A percentile compares a stretch with the other conserved stretches of the same genome.
Evolutionary conservation across 768 basidiomycete genomes (phyloP).

Genomic region (Lyophyllum shimeji): DNA sequence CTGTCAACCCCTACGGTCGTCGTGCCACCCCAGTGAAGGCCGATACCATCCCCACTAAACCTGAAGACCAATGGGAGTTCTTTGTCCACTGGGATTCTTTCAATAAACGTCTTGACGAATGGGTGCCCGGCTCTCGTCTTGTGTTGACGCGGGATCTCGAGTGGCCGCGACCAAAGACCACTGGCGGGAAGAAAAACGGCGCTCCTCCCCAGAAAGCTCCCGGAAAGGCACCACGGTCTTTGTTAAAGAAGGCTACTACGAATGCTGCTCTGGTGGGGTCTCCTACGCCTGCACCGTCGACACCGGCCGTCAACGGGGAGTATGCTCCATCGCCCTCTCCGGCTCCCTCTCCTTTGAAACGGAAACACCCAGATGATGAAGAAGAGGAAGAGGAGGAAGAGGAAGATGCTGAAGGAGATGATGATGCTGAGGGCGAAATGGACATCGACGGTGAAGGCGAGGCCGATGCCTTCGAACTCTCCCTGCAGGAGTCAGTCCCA

Average conservation of each 20-base stretch:
- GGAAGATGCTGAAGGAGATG: slow-evolving; percentile 51
- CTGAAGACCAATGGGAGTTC: slow-evolving; percentile 86
- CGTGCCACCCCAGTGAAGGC: slow-evolving; percentile 43
- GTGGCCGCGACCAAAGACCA: slow-evolving; percentile 89
- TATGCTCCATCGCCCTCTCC: slow-evolving; percentile 57
- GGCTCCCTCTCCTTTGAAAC: slow-evolving; percentile 55
- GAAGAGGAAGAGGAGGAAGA: slow-evolving; percentile 66
- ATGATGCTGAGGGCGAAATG: slow-evolving; percentile 71
- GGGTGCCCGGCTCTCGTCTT: slow-evolving; percentile 88
- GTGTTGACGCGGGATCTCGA: slow-evolving; percentile 85
- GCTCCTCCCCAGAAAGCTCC: slow-evolving; percentile 52
- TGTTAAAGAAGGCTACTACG: slow-evolving; percentile 69
- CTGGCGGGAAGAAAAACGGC: slow-evolving; percentile 53
- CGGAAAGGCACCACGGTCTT: slow-evolving; percentile 60
- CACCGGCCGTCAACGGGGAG: slow-evolving; percentile 22
- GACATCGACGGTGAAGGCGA: slow-evolving; percentile 77
- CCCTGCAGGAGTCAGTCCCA: slow-evolving; percentile 48
- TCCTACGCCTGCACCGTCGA: slow-evolving; percentile 47
- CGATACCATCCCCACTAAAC: slow-evolving; percentile 44
- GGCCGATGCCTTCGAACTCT: slow-evolving; percentile 65
- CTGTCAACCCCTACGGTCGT: slow-evolving; percentile 57
- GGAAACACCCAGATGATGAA: slow-evolving; percentile 71
- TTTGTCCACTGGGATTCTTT: slow-evolving; percentile 99
- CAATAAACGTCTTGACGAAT: slow-evolving; percentile 98
- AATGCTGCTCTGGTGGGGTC: slow-evolving; percentile 64